Evolutionary conservation across 176 grass and related monocot genomes (phyloP).

Genomic region (Luzula sylvatica): DNA sequence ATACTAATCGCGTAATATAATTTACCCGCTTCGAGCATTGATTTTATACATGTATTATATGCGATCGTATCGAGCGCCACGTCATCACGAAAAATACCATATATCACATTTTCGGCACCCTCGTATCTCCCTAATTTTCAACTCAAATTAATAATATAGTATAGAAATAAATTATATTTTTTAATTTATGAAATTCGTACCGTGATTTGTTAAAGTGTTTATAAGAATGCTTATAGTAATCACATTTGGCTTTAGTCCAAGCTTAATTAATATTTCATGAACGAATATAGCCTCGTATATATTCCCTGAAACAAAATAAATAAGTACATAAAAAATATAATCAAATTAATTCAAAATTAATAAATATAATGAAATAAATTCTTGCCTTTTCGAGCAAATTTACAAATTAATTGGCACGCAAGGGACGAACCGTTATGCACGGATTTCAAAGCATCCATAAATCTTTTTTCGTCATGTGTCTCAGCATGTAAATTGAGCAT

Average conservation of each 20-base stretch:
- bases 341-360: constrained; percentile 1
- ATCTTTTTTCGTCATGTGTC: constrained; percentile 19
- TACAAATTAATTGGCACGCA: constrained; percentile 56
- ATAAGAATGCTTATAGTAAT: constrained; percentile 85
- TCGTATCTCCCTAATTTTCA: constrained; percentile 48
- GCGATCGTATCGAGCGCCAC: constrained; percentile 69
- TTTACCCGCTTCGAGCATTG: constrained; percentile 92
- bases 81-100: constrained; percentile 39
- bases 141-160: background rate
- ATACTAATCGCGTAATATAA: constrained; percentile 54
- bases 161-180: background rate
- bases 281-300: constrained; percentile 42
- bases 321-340: constrained; percentile 7
- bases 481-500: constrained; percentile 32
- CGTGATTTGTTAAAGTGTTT: constrained; percentile 53
- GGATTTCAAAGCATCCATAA: constrained; percentile 28
- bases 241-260: constrained; percentile 51
- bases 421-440: constrained; percentile 40
- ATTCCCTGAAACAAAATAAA: constrained; percentile 46
- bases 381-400: constrained; percentile 76
- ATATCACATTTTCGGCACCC: constrained; percentile 61
- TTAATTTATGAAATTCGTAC: constrained; percentile 24
- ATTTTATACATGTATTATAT: constrained; percentile 85
- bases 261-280: constrained; percentile 36
- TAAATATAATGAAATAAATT: background rate